These are phyloP conservation scores for Eucalyptus marginata DNA, from an alignment of 345 rosid species.

Conservation along the genomic window DNA sequence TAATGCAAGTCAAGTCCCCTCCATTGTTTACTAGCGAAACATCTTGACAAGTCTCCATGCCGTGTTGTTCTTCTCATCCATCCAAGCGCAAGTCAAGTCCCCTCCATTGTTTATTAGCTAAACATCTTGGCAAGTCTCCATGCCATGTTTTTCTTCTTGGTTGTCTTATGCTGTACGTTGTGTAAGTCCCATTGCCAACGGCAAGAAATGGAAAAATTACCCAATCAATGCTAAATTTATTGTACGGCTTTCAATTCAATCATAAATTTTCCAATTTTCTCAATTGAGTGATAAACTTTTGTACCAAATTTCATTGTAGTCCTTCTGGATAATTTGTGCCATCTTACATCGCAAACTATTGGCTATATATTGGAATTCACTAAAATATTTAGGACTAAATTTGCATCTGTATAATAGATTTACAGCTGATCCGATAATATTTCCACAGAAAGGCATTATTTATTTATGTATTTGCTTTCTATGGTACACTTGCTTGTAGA, in stretches of 20 bases:
- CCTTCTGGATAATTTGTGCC: neutral
- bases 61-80: too few relatives aligned
- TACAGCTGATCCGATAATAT: rapidly evolving
- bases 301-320: rapidly evolving
- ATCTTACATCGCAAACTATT: neutral
- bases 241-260: too few relatives aligned
- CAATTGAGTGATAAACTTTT: neutral
- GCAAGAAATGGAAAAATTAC: neutral
- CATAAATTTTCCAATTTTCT: too few relatives aligned
- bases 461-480: neutral
- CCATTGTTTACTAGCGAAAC: too few relatives aligned
- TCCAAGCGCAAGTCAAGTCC: too few relatives aligned
- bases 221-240: too few relatives aligned
- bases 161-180: too few relatives aligned
- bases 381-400: neutral
- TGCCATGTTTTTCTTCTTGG: too few relatives aligned
- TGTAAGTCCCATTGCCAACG: neutral
- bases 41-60: too few relatives aligned
- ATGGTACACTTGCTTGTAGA: too few relatives aligned
- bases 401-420: neutral
- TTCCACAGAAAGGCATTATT: neutral
- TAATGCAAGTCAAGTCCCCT: too few relatives aligned
- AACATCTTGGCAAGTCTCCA: neutral
- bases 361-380: neutral
- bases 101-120: neutral